Conservation (phyloP, 2,329 filamentous ascomycete genomes). For the Fusarium siculi region DNA sequence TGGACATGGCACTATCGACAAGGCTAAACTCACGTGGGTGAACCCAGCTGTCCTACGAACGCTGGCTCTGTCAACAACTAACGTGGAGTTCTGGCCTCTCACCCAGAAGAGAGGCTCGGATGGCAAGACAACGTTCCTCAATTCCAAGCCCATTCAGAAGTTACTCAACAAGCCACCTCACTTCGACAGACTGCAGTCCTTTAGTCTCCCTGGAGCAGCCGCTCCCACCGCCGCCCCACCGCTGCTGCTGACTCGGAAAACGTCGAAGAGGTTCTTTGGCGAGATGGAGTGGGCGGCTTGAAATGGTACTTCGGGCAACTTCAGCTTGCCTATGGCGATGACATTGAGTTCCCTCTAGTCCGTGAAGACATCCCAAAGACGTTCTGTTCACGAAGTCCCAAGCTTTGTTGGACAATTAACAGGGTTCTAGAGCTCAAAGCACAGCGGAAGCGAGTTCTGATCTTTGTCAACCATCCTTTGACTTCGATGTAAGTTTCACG, state of each 20-base stretch:
- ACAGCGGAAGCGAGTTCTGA: neutral
- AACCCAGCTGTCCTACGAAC: neutral
- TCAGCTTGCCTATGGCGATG: neutral
- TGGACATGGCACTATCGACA: neutral
- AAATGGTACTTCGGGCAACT: neutral
- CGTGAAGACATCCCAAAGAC: neutral
- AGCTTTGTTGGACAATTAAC: neutral
- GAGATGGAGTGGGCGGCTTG: neutral
- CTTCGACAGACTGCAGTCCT: neutral
- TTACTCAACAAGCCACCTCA: rapidly evolving
- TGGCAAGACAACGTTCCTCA: neutral
- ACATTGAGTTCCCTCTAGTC: neutral
- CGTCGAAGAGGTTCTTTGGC: neutral
- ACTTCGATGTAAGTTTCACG: neutral
- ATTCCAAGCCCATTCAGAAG: rapidly evolving
- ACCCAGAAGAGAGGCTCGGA: neutral
- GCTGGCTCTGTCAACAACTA: neutral
- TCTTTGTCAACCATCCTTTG: neutral
- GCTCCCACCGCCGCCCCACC: neutral
- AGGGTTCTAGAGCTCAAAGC: rapidly evolving
- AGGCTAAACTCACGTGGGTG: neutral
- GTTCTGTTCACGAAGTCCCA: neutral
- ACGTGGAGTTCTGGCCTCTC: neutral
- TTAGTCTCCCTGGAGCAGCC: neutral
- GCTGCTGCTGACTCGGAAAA: neutral